Evolutionary conservation across 371 early-diverging fungal genomes (phyloP).

Genomic region (Apophysomyces ossiformis): DNA sequence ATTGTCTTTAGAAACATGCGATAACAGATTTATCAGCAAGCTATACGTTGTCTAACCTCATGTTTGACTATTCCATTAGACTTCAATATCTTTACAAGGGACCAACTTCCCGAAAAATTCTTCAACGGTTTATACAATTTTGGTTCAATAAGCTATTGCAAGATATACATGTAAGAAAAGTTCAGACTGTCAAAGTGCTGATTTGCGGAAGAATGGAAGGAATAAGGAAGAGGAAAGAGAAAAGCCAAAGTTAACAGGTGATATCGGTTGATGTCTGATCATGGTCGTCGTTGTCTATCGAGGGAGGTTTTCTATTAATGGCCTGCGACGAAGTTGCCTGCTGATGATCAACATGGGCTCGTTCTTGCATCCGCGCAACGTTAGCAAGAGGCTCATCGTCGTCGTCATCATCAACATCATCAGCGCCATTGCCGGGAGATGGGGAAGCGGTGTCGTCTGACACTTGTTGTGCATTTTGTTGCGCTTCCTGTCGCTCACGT

Average conservation of each 20-base stretch:
- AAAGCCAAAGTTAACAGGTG: neutral
- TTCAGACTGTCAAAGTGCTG: neutral
- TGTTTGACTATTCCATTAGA: too few species aligned
- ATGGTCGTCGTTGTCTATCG: neutral
- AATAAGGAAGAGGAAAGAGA: neutral
- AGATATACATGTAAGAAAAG: conserved; percentile 1
- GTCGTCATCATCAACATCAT: neutral
- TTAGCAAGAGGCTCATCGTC: neutral
- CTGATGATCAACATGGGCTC: neutral
- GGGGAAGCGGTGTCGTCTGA: neutral
- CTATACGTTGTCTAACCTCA: too few species aligned
- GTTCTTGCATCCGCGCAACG: neutral
- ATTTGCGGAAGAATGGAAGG: neutral
- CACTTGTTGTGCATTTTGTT: neutral
- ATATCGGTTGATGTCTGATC: neutral
- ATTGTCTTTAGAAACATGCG: too few species aligned
- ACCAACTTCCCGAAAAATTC: too few species aligned
- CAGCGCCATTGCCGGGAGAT: neutral
- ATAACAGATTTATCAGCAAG: neutral
- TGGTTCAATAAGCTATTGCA: neutral
- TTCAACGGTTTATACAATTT: neutral
- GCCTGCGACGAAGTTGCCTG: neutral
- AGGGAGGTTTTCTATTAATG: neutral
- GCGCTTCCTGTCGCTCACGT: conserved; percentile 16
- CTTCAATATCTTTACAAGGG: too few species aligned